A percentile compares a stretch with the other conserved stretches of the same genome.
phyloP scores from a whole-genome alignment of 2,329 filamentous ascomycete species.

The Trichoderma simmonsii region DNA sequence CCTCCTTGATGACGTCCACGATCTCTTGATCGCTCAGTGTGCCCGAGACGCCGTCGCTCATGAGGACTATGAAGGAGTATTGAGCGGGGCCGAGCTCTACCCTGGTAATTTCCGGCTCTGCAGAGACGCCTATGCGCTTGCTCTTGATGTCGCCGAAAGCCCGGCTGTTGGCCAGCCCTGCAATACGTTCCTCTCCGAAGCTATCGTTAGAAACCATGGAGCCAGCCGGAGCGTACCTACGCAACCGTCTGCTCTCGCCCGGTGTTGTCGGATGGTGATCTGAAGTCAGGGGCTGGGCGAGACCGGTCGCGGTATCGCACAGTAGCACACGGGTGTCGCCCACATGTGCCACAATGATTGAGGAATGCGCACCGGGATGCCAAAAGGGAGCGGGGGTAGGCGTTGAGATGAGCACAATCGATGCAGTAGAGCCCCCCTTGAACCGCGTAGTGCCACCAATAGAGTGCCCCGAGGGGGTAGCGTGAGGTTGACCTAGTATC shows the following conservation, averaged over 20 bases:
- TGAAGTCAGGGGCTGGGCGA: slow-evolving; percentile 76
- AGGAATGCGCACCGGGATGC: slow-evolving; percentile 84
- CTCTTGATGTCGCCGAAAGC: slow-evolving; percentile 89
- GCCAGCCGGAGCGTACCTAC: slow-evolving; percentile 72
- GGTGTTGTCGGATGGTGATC: slow-evolving; percentile 93
- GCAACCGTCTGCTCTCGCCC: slow-evolving; percentile 75
- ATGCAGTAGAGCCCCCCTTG: slow-evolving; percentile 90
- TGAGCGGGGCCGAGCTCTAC: slow-evolving; percentile 78
- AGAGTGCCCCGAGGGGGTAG: slow-evolving; percentile 52
- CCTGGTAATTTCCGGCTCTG: slow-evolving; percentile 83
- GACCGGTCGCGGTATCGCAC: slow-evolving; percentile 79
- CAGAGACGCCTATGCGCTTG: slow-evolving; percentile 90
- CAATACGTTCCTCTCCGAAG: slow-evolving; percentile 95
- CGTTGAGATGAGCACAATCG: slow-evolving; percentile 85
- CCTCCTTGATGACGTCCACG: slow-evolving; percentile 93
- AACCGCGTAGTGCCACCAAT: slow-evolving; percentile 79
- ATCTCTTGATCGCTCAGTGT: slow-evolving; percentile 90
- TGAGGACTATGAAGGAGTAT: slow-evolving; percentile 83
- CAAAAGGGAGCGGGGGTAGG: slow-evolving; percentile 90
- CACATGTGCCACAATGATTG: slow-evolving; percentile 82
- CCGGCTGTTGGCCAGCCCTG: slow-evolving; percentile 87
- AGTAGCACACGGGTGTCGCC: slow-evolving; percentile 90
- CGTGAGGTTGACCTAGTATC: slow-evolving; percentile 63
- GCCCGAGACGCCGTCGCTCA: slow-evolving; percentile 85
- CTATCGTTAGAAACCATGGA: slow-evolving; percentile 84